These are phyloP conservation scores for Macrolepiota dolichaula DNA, from an alignment of 768 basidiomycete genomes.

Conservation along the genomic window DNA sequence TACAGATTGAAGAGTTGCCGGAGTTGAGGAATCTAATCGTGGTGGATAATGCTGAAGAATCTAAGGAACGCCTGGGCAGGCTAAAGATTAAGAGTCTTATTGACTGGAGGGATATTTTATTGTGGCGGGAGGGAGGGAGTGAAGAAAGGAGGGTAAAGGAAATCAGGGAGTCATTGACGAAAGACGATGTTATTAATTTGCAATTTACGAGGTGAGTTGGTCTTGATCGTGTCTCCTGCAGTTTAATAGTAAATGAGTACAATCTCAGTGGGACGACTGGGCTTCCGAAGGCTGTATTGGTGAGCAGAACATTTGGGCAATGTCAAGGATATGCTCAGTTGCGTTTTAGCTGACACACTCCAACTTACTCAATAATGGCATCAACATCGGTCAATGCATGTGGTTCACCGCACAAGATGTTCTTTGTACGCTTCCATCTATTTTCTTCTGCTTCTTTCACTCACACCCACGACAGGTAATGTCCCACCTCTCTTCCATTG, in stretches of 20 bases:
- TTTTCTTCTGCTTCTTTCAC: not conserved
- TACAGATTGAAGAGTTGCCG: slow-evolving; percentile 59
- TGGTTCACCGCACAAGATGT: slow-evolving; percentile 59
- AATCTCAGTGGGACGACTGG: slow-evolving; percentile 77
- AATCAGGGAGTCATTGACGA: slow-evolving; percentile 36
- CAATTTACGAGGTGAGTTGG: slow-evolving; percentile 75
- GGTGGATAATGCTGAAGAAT: slow-evolving; percentile 54
- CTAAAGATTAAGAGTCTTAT: slow-evolving; percentile 46
- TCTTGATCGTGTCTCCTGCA: not conserved
- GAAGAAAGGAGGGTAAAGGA: slow-evolving; percentile 43
- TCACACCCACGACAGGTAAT: slow-evolving; percentile 50
- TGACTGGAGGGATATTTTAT: slow-evolving; percentile 70
- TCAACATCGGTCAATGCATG: slow-evolving; percentile 74
- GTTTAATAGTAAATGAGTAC: not conserved
- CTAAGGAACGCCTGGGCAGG: slow-evolving; percentile 32
- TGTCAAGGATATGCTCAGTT: not conserved
- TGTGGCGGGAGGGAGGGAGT: slow-evolving; percentile 57
- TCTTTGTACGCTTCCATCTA: slow-evolving; percentile 43
- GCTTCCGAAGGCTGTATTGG: slow-evolving; percentile 79
- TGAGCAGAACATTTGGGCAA: slow-evolving; percentile 26
- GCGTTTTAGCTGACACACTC: slow-evolving; percentile 65
- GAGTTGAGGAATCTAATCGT: slow-evolving; percentile 61
- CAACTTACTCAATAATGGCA: slow-evolving; percentile 75
- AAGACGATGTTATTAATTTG: slow-evolving; percentile 75
- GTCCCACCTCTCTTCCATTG: slow-evolving; percentile 85